Evolutionary conservation across 305 asterid genomes (phyloP).

Genomic region (Euphrasia arctica): DNA sequence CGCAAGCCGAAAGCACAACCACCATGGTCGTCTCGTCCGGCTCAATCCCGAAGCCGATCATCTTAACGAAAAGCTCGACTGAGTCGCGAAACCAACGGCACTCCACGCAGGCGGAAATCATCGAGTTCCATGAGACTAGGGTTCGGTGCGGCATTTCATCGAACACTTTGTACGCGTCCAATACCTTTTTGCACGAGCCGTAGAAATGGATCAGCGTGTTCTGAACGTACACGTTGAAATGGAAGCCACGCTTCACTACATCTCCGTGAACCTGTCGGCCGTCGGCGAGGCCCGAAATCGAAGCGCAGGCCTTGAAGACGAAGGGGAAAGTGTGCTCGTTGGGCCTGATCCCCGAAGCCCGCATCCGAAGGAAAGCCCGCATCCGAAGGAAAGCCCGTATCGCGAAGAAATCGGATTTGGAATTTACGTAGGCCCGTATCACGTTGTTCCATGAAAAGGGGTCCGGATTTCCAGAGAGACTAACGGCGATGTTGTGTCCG

Average conservation of each 20-base stretch:
- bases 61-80: conserved; percentile 40
- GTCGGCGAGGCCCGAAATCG: conserved; percentile 42
- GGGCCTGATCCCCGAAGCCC: conserved; percentile 44
- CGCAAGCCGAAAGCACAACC: conserved; percentile 55
- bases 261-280: conserved; percentile 65
- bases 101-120: conserved; percentile 47
- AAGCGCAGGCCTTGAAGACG: conserved; percentile 57
- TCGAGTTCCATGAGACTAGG: conserved; percentile 69
- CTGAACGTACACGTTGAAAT: conserved; percentile 57
- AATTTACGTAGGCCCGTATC: conserved; percentile 48
- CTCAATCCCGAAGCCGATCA: conserved; percentile 40
- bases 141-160: conserved; percentile 57
- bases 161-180: conserved; percentile 50
- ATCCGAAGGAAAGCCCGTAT: conserved; percentile 41
- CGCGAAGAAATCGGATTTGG: conserved; percentile 35
- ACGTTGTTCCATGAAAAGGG: conserved; percentile 54
- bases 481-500: conserved; percentile 24
- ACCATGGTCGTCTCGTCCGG: conserved; percentile 71
- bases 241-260: conserved; percentile 52
- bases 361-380: conserved; percentile 56
- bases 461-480: conserved; percentile 26
- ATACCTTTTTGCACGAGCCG: conserved; percentile 53
- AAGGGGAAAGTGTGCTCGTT: conserved; percentile 65
- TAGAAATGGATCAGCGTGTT: conserved; percentile 57
- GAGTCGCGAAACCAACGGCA: conserved; percentile 46